Conservation (phyloP, 169 alveolate genomes). For the Plasmodium gallinaceum region DNA sequence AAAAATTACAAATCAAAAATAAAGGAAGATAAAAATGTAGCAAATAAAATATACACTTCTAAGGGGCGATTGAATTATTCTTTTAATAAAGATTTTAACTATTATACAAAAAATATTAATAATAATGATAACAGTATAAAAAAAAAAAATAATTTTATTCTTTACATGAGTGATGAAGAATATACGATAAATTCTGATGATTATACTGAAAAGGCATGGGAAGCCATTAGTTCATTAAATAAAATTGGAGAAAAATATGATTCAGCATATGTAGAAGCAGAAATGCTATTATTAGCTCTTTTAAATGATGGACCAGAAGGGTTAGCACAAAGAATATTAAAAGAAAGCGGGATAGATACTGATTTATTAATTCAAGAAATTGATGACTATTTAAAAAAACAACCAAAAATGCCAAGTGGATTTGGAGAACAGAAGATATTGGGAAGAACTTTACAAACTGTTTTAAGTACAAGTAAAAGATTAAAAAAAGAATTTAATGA, state of each 20-base stretch:
- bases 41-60: background rate
- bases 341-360: conserved; percentile 83
- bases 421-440: conserved; percentile 91
- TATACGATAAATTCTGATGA: conserved; percentile 88
- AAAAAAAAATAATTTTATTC: background rate
- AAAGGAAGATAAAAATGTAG: conserved; percentile 1
- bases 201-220: conserved; percentile 93
- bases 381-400: conserved; percentile 85
- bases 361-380: conserved; percentile 85
- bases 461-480: conserved; percentile 84
- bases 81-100: background rate
- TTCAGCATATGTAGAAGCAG: conserved; percentile 91
- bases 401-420: conserved; percentile 89
- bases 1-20: conserved; percentile 16
- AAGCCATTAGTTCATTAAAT: conserved; percentile 87
- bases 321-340: conserved; percentile 80
- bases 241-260: conserved; percentile 86
- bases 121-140: background rate
- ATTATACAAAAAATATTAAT: conserved; percentile 1
- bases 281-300: conserved; percentile 85
- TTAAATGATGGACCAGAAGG: conserved; percentile 87
- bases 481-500: conserved; percentile 88
- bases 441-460: conserved; percentile 89
- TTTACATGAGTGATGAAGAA: conserved; percentile 81
- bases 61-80: conserved; percentile 1